Conservation (phyloP, 2,329 filamentous ascomycete genomes). For the Hortaea sp. region DNA sequence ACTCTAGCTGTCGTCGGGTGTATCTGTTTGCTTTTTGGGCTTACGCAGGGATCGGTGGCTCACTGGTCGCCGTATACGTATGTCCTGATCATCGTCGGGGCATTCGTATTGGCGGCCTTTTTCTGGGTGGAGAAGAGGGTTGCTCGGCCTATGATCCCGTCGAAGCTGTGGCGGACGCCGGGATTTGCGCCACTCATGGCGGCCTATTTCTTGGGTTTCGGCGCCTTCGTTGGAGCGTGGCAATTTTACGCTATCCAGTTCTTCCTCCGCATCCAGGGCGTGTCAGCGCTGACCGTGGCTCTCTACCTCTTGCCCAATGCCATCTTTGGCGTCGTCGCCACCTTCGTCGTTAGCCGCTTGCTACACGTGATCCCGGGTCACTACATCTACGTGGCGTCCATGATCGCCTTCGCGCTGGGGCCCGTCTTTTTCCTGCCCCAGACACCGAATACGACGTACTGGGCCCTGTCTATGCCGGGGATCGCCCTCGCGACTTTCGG, state of each 20-base stretch:
- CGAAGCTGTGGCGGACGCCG: constrained; percentile 33
- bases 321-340: constrained; percentile 35
- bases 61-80: constrained; percentile 30
- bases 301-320: constrained; percentile 38
- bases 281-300: constrained; percentile 31
- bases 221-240: constrained; percentile 19
- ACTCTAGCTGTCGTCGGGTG: constrained; percentile 21
- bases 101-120: constrained; percentile 22
- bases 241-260: constrained; percentile 32
- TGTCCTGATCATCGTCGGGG: constrained; percentile 23
- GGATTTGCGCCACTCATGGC: constrained; percentile 35
- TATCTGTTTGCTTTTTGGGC: constrained; percentile 26
- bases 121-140: constrained; percentile 24
- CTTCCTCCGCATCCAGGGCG: constrained; percentile 29
- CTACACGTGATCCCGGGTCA: constrained; percentile 38
- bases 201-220: constrained; percentile 35
- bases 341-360: constrained; percentile 36
- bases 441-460: constrained; percentile 32
- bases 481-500: constrained; percentile 38
- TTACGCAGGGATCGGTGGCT: constrained; percentile 26
- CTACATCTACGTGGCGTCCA: constrained; percentile 36
- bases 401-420: constrained; percentile 30
- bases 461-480: constrained; percentile 36
- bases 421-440: constrained; percentile 34
- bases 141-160: constrained; percentile 24